These are phyloP conservation scores for Phytophthora kernoviae DNA, from an alignment of 352 stramenopile genomes.

Conservation along the genomic window DNA sequence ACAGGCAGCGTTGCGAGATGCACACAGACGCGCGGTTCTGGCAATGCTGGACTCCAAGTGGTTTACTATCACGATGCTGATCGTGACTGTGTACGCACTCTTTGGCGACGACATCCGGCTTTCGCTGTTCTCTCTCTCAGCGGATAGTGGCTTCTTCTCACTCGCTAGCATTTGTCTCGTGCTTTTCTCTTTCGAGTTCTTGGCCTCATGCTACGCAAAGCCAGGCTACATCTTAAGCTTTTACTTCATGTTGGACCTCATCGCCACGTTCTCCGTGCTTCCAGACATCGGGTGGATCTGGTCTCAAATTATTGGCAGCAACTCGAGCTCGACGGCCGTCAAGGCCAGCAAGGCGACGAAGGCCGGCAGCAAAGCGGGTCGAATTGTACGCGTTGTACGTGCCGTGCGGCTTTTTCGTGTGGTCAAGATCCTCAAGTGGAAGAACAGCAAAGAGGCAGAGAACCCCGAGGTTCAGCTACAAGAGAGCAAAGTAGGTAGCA, in stretches of 20 bases:
- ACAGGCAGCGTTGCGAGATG: constrained; percentile 47
- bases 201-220: constrained; percentile 74
- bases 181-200: constrained; percentile 90
- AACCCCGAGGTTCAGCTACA: constrained; percentile 38
- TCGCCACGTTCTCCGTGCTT: constrained; percentile 84
- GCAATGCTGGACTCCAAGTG: constrained; percentile 73
- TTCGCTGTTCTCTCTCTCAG: constrained; percentile 62
- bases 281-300: constrained; percentile 87
- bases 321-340: constrained; percentile 54
- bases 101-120: constrained; percentile 93
- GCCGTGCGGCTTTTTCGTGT: constrained; percentile 85
- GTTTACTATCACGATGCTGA: constrained; percentile 85
- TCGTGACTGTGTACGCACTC: constrained; percentile 93
- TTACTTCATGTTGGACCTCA: constrained; percentile 90
- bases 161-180: constrained; percentile 89
- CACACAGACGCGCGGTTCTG: constrained; percentile 44
- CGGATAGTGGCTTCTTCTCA: constrained; percentile 85
- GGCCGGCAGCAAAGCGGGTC: constrained; percentile 78
- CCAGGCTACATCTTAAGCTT: constrained; percentile 89
- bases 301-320: constrained; percentile 69
- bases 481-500: constrained; percentile 89
- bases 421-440: constrained; percentile 88
- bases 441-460: constrained; percentile 65
- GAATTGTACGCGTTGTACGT: constrained; percentile 86
- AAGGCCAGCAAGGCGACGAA: constrained; percentile 76